A percentile compares a stretch with the other conserved stretches of the same genome.
Evolutionary conservation across 2,329 filamentous ascomycete species (phyloP).

Genomic region (Ophiostoma tasmaniense): DNA sequence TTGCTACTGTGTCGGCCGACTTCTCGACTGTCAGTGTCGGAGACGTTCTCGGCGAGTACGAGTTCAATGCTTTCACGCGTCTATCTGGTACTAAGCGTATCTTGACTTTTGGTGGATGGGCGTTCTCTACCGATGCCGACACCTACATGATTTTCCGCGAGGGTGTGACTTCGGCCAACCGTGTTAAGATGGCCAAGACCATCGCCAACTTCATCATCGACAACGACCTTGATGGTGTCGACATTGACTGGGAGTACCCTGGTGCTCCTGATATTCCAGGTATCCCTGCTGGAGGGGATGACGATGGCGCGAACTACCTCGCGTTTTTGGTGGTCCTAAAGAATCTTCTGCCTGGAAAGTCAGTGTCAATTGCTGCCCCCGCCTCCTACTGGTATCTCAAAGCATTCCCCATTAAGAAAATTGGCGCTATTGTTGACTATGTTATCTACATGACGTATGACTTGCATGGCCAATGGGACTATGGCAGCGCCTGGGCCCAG

Average conservation of each 20-base stretch:
- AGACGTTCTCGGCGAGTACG: conserved; percentile 15
- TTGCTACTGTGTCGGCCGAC: conserved; percentile 24
- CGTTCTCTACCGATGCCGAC: conserved; percentile 30
- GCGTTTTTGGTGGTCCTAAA: conserved; percentile 25
- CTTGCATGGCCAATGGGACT: conserved; percentile 34
- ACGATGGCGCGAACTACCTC: conserved; percentile 31
- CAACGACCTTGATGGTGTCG: conserved; percentile 16
- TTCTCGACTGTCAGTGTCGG: conserved; percentile 21
- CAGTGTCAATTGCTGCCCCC: conserved; percentile 25
- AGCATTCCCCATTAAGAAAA: conserved; percentile 26
- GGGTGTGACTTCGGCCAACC: conserved; percentile 17
- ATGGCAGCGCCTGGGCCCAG: conserved; percentile 16
- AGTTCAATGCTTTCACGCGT: conserved; percentile 21
- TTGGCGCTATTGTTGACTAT: conserved; percentile 27
- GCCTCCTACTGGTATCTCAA: conserved; percentile 29
- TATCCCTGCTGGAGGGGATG: conserved; percentile 25
- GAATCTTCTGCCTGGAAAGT: conserved; percentile 21
- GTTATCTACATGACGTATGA: conserved; percentile 31
- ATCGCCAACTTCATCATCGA: neutral
- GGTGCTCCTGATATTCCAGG: conserved; percentile 23
- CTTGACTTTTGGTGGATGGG: conserved; percentile 39
- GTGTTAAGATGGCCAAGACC: neutral
- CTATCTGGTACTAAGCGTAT: conserved; percentile 25
- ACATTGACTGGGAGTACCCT: conserved; percentile 19
- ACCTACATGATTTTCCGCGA: conserved; percentile 32